Conservation (phyloP, 441 rosid genomes). For the Populus hybrid region DNA sequence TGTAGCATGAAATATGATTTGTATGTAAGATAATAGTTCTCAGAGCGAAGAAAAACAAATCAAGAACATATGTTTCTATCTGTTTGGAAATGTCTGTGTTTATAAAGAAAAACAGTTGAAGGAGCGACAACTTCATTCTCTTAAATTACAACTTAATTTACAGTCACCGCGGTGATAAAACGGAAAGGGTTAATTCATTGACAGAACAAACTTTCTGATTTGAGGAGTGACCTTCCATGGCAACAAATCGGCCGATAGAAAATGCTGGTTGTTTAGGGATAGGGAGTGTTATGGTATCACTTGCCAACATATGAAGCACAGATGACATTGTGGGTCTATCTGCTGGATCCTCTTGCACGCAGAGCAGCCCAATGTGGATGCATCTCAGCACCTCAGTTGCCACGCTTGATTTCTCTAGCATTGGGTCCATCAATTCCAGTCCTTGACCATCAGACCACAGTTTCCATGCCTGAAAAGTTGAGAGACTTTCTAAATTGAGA, state of each 20-base stretch:
- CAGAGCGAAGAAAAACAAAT: too few relatives aligned
- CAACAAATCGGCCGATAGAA: constrained; percentile 8
- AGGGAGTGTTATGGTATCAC: constrained; percentile 33
- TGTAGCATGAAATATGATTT: too few relatives aligned
- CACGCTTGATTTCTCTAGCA: constrained; percentile 8
- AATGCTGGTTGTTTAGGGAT: constrained; percentile 8
- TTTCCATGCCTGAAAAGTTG: constrained; percentile 42
- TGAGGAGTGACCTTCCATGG: neutral
- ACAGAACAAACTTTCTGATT: neutral
- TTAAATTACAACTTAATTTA: too few relatives aligned
- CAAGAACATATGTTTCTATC: too few relatives aligned
- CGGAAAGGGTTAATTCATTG: constrained; percentile 22
- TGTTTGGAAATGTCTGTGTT: too few relatives aligned
- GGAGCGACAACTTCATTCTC: too few relatives aligned
- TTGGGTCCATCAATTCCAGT: constrained; percentile 2
- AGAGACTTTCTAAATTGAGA: too few relatives aligned
- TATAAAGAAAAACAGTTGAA: too few relatives aligned
- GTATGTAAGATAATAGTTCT: too few relatives aligned
- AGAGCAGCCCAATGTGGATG: constrained; percentile 32
- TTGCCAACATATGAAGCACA: constrained; percentile 40
- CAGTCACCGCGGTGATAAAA: constrained; percentile 11
- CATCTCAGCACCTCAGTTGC: constrained; percentile 8
- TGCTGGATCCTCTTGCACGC: constrained; percentile 42
- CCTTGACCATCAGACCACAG: constrained; percentile 33
- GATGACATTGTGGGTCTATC: constrained; percentile 46